A percentile compares a stretch with the other conserved stretches of the same genome.
Conservation (phyloP, 2,329 filamentous ascomycete species). For the Pyrenochaeta sp. region DNA sequence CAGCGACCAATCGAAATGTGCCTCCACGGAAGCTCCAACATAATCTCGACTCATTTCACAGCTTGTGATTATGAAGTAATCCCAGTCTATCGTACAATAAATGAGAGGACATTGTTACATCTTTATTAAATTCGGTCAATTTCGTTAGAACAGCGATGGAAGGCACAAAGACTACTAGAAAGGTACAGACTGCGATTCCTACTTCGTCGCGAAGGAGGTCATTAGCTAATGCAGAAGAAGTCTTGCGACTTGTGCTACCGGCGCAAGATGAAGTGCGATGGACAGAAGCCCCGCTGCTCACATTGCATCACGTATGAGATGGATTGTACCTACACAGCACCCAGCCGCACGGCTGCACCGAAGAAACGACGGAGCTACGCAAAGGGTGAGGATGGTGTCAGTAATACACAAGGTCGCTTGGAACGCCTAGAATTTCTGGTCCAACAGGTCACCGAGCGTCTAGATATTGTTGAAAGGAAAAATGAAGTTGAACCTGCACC, state of each 20-base stretch:
- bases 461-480: constrained; percentile 13
- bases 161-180: constrained; percentile 13
- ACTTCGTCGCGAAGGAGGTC: constrained; percentile 9
- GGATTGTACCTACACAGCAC: constrained; percentile 30
- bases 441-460: constrained; percentile 18
- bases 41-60: constrained; percentile 3
- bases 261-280: constrained; percentile 49
- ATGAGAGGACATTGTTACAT: constrained; percentile 5
- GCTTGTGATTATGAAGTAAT: background rate
- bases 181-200: constrained; percentile 13
- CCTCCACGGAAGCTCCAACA: background rate
- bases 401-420: constrained; percentile 17
- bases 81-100: background rate
- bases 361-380: constrained; percentile 23
- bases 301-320: constrained; percentile 39
- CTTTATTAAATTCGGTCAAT: constrained; percentile 12
- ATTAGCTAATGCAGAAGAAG: constrained; percentile 18
- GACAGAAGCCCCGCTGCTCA: constrained; percentile 45
- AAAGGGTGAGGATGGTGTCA: constrained; percentile 11
- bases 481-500: constrained; percentile 9
- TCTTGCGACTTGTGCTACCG: constrained; percentile 49
- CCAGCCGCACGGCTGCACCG: constrained; percentile 24
- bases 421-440: constrained; percentile 18
- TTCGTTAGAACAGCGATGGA: constrained; percentile 11
- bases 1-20: constrained; percentile 15